Conservation (phyloP, 202 grass and related monocot genomes). For the Panicum virgatum region DNA sequence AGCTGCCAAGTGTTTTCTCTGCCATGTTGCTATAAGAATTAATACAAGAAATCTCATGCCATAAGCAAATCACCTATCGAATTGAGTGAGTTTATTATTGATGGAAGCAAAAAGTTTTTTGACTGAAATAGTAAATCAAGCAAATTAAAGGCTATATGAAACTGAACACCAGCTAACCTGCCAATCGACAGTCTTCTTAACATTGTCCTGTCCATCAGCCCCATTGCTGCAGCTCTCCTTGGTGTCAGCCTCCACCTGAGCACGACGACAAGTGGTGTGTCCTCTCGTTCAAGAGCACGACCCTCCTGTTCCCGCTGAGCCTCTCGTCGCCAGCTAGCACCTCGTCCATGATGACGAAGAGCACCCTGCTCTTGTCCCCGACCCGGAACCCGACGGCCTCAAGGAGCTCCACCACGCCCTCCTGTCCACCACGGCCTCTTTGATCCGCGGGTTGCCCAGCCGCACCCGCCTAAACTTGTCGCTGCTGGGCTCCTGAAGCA, state of each 20-base stretch:
- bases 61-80: background rate
- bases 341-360: conserved; percentile 72
- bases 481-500: conserved; percentile 61
- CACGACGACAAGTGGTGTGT: conserved; percentile 27
- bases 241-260: conserved; percentile 23
- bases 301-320: conserved; percentile 52
- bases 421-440: conserved; percentile 73
- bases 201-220: conserved; percentile 15
- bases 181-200: conserved; percentile 61
- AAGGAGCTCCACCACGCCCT: conserved; percentile 68
- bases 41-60: background rate
- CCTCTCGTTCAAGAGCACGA: conserved; percentile 60
- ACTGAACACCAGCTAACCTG: conserved; percentile 48
- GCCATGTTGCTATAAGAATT: too few relatives aligned
- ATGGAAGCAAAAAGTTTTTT: background rate
- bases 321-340: conserved; percentile 42
- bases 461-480: conserved; percentile 81
- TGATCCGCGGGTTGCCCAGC: conserved; percentile 87
- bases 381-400: conserved; percentile 72
- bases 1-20: too few relatives aligned
- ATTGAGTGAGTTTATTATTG: background rate
- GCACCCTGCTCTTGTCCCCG: conserved; percentile 61
- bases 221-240: conserved; percentile 30
- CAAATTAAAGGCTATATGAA: background rate
- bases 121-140: background rate